Conservation (phyloP, 805 yeast species). For the Candida piceae region DNA sequence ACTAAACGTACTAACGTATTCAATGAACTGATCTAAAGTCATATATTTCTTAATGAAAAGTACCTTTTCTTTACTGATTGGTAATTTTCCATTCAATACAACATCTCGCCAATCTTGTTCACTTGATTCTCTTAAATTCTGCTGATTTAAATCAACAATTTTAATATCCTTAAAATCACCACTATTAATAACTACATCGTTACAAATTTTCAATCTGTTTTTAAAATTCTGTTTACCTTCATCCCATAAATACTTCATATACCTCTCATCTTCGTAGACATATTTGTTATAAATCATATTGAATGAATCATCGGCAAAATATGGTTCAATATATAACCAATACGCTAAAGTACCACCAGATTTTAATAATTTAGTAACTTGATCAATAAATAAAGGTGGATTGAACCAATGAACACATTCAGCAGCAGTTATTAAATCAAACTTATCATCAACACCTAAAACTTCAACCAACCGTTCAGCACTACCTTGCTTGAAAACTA, state of each 20-base stretch:
- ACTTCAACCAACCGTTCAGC: constrained; percentile 27
- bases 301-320: constrained; percentile 44
- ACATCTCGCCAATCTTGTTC: background rate
- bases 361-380: constrained; percentile 44
- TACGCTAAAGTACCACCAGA: constrained; percentile 63
- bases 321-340: constrained; percentile 74
- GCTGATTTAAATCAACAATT: constrained; percentile 14
- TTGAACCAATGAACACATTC: constrained; percentile 81
- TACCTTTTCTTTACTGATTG: constrained; percentile 7
- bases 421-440: constrained; percentile 67
- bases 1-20: constrained; percentile 21
- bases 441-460: constrained; percentile 25
- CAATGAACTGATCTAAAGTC: constrained; percentile 17
- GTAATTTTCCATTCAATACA: background rate
- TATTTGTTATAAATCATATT: constrained; percentile 47
- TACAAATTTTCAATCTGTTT: constrained; percentile 23
- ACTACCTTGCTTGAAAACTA: background rate
- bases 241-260: constrained; percentile 45
- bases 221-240: constrained; percentile 40
- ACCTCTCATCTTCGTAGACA: constrained; percentile 42
- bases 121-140: background rate
- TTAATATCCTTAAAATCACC: constrained; percentile 28
- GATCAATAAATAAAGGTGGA: constrained; percentile 31
- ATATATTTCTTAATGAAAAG: constrained; percentile 15
- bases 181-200: constrained; percentile 7